phyloP scores from a whole-genome alignment of 805 yeast genomes.

The Saccharomycopsis babjevae region DNA sequence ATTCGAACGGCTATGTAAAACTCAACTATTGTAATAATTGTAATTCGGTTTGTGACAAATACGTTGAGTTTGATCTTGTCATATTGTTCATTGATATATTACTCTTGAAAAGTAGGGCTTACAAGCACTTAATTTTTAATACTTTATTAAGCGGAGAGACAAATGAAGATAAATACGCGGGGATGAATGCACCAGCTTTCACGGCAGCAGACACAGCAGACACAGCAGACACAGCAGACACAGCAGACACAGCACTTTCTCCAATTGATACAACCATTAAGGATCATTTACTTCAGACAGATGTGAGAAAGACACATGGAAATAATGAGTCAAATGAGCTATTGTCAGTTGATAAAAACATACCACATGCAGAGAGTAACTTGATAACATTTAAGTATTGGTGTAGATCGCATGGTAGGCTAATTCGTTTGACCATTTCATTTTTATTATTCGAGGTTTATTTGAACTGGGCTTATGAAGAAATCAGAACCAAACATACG shows the following conservation, averaged over 20 bases:
- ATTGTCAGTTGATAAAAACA: not conserved
- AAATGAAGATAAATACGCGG: constrained; percentile 18
- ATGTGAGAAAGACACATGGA: not conserved
- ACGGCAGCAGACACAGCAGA: not conserved
- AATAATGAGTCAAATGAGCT: constrained; percentile 15
- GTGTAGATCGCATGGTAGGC: constrained; percentile 20
- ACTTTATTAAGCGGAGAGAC: constrained; percentile 26
- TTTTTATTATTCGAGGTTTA: constrained; percentile 79
- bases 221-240: not conserved
- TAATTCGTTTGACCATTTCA: constrained; percentile 46
- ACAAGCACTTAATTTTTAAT: constrained; percentile 79
- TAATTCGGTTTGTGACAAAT: constrained; percentile 71
- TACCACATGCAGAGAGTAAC: not conserved
- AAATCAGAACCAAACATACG: constrained; percentile 23
- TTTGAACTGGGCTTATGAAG: constrained; percentile 85
- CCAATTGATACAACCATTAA: not conserved
- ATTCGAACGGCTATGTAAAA: constrained; percentile 69
- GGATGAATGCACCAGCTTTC: not conserved
- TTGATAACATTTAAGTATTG: constrained; percentile 11
- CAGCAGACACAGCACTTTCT: not conserved
- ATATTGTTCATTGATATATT: constrained; percentile 74
- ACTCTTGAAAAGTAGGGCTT: constrained; percentile 78
- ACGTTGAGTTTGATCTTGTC: constrained; percentile 83
- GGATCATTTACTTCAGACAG: not conserved
- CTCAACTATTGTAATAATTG: constrained; percentile 70